Evolutionary conservation across 257 asterid genomes (phyloP).

Genomic region (Solanum corneliomulleri): DNA sequence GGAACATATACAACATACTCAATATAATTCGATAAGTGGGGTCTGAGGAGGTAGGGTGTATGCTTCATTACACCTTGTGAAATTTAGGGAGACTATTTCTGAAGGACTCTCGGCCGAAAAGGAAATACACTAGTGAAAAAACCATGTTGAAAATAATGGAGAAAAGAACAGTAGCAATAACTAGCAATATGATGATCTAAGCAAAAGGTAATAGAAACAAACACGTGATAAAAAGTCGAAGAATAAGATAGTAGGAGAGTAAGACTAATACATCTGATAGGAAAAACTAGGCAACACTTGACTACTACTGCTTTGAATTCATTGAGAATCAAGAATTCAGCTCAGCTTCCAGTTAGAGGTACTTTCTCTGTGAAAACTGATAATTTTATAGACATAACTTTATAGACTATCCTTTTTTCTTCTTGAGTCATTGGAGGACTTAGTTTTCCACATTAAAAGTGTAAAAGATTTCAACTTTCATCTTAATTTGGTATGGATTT

Average conservation of each 20-base stretch:
- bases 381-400: background rate
- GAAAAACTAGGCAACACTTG: background rate
- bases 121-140: background rate
- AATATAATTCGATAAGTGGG: background rate
- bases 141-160: background rate
- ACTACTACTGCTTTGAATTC: background rate
- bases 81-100: background rate
- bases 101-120: background rate
- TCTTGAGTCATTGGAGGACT: background rate
- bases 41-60: background rate
- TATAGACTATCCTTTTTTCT: background rate
- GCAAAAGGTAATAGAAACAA: background rate
- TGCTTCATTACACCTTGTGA: background rate
- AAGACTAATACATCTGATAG: no score
- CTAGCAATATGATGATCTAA: background rate
- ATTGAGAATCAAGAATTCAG: background rate
- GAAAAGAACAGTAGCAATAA: no score
- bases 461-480: background rate
- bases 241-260: background rate
- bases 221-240: background rate
- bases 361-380: background rate
- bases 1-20: background rate
- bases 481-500: background rate
- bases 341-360: background rate
- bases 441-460: background rate